Percentiles rank a stretch among this genome's conserved stretches.
Evolutionary conservation across 2,329 filamentous ascomycete genomes (phyloP).

Genomic region (Arthrobotrys conoides): DNA sequence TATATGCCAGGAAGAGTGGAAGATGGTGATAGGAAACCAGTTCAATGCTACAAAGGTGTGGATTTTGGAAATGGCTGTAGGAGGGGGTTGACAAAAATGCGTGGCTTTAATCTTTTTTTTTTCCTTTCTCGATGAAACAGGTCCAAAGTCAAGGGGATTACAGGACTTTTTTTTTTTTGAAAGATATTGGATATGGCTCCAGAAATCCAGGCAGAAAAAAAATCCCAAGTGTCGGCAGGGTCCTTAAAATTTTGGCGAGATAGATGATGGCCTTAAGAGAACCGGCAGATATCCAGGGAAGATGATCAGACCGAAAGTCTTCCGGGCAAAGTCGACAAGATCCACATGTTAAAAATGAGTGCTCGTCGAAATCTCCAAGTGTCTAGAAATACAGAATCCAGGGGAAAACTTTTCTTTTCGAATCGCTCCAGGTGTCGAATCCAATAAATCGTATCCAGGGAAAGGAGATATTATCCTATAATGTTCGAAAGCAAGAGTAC

Average conservation of each 20-base stretch:
- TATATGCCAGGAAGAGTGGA: constrained; percentile 35
- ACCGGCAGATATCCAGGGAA: constrained; percentile 30
- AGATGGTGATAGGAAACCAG: constrained; percentile 37
- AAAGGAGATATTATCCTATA: constrained; percentile 41
- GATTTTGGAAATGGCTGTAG: constrained; percentile 23
- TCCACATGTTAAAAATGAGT: constrained; percentile 32
- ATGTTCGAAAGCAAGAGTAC: constrained; percentile 38
- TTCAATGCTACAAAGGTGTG: constrained; percentile 53
- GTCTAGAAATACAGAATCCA: constrained; percentile 28
- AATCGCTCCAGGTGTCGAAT: constrained; percentile 23
- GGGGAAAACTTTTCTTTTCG: constrained; percentile 17
- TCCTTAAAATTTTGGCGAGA: constrained; percentile 21
- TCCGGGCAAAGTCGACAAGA: constrained; percentile 34
- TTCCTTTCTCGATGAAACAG: constrained; percentile 34
- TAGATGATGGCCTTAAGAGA: constrained; percentile 30
- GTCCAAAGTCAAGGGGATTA: constrained; percentile 47
- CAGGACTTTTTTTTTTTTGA: constrained; percentile 39
- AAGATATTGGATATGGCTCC: constrained; percentile 42
- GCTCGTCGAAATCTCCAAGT: constrained; percentile 23
- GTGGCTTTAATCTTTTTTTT: constrained; percentile 21
- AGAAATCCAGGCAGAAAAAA: constrained; percentile 25
- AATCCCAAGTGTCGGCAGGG: constrained; percentile 31
- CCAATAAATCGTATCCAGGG: constrained; percentile 34
- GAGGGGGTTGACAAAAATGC: constrained; percentile 28
- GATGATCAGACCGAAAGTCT: constrained; percentile 16